Evolutionary conservation across 768 basidiomycete species (phyloP), one percentile per base, ranked within the genome.

Genomic region (Psilocybe tampanensis): DNA sequence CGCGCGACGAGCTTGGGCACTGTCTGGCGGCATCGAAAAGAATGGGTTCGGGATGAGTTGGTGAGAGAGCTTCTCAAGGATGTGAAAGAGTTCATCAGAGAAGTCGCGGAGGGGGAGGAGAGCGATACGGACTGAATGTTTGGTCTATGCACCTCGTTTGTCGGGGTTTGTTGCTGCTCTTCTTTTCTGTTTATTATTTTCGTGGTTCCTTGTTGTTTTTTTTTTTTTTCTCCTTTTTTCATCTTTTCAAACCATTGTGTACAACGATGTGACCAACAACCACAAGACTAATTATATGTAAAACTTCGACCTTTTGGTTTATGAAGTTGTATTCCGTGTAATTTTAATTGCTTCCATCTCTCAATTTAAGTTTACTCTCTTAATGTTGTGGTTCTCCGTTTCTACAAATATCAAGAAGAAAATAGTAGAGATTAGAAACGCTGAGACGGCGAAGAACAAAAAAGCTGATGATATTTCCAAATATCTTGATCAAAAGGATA

Each of bases 1-100:
- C 85, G 97, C 5, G 95, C 97, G 8, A 85, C 82, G 2, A 89
- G 86, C 63, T 82, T 95, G 22, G 85, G 86, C 41, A 77, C 77
- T 48, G 80, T 98, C n/a, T 99, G 95, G 95, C 77, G 84, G 24
- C 86, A 84, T 60, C 75, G 95, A 33, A 74, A 77, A 12, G 89
- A 90, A 32, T 99, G 97, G 97, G 83, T 97, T 66, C 80, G 95
- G 44, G 81, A 84, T 63, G 71, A 66, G 6, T 75, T 95, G 49
- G 68, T 96, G 2, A 67, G 68, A 24, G 85, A 90, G 60, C 70
- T 95, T 51, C 61, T 78, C 53, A 75, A 72, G 8, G 70, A 82
- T n/a, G 78, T 92, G 19, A 72, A 72, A 17, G 81, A 82, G 55
- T 95, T 90, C 69, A 77, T 92, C 39, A 74, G 80, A 6, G 90